Evolutionary conservation across 208 protist species (phyloP).

Genomic region (Leishmania tarentolae): DNA sequence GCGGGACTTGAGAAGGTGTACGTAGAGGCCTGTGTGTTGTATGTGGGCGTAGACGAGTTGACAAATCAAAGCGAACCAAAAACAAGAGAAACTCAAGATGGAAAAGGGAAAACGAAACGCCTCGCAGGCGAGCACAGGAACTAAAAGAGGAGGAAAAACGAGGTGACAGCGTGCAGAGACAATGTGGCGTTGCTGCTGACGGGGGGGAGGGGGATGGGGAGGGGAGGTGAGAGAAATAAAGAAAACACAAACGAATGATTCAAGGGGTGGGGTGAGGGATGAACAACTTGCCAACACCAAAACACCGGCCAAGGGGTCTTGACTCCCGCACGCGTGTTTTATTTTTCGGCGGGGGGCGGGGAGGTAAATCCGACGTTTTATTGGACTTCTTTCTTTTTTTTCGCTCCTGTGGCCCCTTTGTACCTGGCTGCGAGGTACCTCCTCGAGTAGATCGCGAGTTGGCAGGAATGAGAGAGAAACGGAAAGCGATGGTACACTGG

Average conservation of each 20-base stretch:
- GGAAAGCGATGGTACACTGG: not conserved
- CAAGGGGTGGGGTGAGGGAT: no score
- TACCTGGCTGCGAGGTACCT: not conserved
- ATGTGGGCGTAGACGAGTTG: not conserved
- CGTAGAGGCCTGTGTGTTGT: no score
- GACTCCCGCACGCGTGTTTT: no score
- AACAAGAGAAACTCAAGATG: not conserved
- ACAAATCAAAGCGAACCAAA: not conserved
- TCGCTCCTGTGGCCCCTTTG: no score
- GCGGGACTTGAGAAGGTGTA: no score
- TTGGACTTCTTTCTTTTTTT: no score
- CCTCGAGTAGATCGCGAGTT: not conserved
- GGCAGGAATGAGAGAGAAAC: not conserved
- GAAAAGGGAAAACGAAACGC: not conserved
- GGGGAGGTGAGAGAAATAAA: no score
- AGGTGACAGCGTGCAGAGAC: not conserved
- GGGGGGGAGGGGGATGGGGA: not conserved
- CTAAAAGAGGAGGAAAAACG: not conserved
- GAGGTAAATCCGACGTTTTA: no score
- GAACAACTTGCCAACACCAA: no score
- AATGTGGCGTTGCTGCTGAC: not conserved
- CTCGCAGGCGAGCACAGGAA: not conserved
- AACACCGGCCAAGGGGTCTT: no score
- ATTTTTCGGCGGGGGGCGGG: no score
- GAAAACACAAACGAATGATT: not conserved